A percentile compares a stretch with the other conserved stretches of the same genome.
These are phyloP conservation scores for Fusarium nematophilum DNA, from an alignment of 2,329 filamentous ascomycete genomes.

Conservation along the genomic window DNA sequence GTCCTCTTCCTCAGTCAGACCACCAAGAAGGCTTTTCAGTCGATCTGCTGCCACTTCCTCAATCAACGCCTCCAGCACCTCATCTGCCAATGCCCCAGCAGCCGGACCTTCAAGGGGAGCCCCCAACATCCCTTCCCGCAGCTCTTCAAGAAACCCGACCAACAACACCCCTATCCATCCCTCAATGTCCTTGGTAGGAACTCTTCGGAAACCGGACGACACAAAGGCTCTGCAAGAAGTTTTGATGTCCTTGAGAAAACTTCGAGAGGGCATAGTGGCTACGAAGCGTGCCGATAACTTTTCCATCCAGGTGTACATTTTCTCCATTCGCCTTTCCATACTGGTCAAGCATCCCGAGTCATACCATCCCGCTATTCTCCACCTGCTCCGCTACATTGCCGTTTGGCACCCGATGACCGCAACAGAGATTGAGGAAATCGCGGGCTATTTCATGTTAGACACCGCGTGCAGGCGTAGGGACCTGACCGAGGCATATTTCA, in stretches of 20 bases:
- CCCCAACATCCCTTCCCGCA: constrained; percentile 8
- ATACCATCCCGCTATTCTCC: constrained; percentile 87
- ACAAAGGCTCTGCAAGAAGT: constrained; percentile 78
- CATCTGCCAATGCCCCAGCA: neutral
- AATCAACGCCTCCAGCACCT: neutral
- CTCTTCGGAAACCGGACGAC: constrained; percentile 48
- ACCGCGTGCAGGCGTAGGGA: constrained; percentile 85
- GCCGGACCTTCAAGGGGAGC: constrained; percentile 13
- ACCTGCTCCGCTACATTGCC: constrained; percentile 81
- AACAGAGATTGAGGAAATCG: constrained; percentile 82
- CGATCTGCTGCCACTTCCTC: too few relatives aligned
- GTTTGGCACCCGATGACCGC: constrained; percentile 73
- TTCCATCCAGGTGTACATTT: constrained; percentile 89
- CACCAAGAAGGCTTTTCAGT: neutral
- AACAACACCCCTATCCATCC: neutral
- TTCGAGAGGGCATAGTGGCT: constrained; percentile 89
- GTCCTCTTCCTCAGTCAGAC: neutral
- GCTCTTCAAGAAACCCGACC: constrained; percentile 24
- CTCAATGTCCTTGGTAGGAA: constrained; percentile 17
- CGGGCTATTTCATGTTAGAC: constrained; percentile 85
- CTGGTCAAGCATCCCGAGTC: constrained; percentile 85
- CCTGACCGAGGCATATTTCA: constrained; percentile 76
- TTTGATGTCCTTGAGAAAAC: constrained; percentile 86
- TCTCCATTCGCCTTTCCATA: constrained; percentile 87
- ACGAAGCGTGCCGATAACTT: constrained; percentile 82